phyloP scores from a whole-genome alignment of 345 rosid species.

The Acer negundo region DNA sequence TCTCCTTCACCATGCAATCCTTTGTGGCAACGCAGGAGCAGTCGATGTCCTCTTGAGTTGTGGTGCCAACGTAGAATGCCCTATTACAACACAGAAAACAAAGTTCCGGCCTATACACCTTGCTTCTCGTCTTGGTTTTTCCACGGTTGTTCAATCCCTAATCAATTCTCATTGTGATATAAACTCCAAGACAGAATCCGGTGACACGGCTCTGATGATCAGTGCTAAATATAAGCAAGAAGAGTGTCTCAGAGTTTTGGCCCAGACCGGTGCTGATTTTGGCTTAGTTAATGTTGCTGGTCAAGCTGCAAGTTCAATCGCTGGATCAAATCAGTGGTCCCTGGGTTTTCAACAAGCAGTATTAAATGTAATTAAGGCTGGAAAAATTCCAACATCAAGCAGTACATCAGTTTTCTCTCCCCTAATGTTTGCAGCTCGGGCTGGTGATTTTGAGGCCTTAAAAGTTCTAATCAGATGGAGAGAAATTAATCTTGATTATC shows the following conservation, averaged over 20 bases:
- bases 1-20: conserved; percentile 92
- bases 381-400: conserved; percentile 68
- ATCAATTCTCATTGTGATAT: conserved; percentile 63
- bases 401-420: conserved; percentile 57
- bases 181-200: conserved; percentile 70
- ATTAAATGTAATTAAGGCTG: conserved; percentile 51
- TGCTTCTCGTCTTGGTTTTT: conserved; percentile 69
- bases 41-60: conserved; percentile 60
- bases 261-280: conserved; percentile 84
- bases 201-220: conserved; percentile 79
- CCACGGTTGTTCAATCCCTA: conserved; percentile 56
- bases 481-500: conserved; percentile 61
- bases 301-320: conserved; percentile 54
- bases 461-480: conserved; percentile 43
- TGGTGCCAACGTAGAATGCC: conserved; percentile 62
- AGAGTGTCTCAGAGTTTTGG: conserved; percentile 60
- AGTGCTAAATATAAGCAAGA: conserved; percentile 59
- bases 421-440: conserved; percentile 57
- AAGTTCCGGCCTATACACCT: conserved; percentile 77
- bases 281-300: conserved; percentile 57
- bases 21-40: conserved; percentile 76
- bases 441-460: conserved; percentile 74
- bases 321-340: conserved; percentile 62
- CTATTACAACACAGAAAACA: conserved; percentile 50
- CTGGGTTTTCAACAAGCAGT: conserved; percentile 65